Percentiles rank a stretch among this genome's conserved stretches.
Evolutionary conservation across 2,329 filamentous ascomycete genomes (phyloP).

Genomic region (Leptosphaerulina australis): DNA sequence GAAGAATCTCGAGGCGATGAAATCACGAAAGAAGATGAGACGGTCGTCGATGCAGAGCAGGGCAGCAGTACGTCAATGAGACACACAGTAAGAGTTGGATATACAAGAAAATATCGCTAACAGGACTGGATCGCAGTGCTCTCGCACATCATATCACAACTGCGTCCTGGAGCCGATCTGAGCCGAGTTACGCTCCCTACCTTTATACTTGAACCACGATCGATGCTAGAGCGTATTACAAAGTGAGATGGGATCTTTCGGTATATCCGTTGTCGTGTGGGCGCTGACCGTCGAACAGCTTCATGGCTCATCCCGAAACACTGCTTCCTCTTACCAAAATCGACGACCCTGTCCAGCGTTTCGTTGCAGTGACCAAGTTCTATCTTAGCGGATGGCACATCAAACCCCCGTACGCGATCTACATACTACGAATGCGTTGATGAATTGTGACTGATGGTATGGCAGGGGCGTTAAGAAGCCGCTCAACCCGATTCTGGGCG

Average conservation of each 20-base stretch:
- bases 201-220: conserved; percentile 96
- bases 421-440: conserved; percentile 5
- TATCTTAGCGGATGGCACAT: conserved; percentile 99
- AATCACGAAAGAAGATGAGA: conserved; percentile 67
- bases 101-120: conserved; percentile 20
- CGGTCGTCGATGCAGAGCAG: conserved; percentile 86
- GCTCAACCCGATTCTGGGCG: conserved; percentile 92
- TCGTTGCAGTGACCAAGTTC: conserved; percentile 95
- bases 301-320: conserved; percentile 99
- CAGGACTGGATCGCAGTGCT: conserved; percentile 67
- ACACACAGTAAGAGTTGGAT: neutral
- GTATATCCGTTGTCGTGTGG: neutral
- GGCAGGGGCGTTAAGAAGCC: conserved; percentile 95
- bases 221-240: conserved; percentile 98
- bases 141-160: conserved; percentile 94
- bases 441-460: conserved; percentile 32
- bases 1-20: conserved; percentile 47
- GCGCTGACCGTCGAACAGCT: conserved; percentile 62
- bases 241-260: conserved; percentile 67
- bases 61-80: conserved; percentile 74
- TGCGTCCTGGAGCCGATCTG: conserved; percentile 92
- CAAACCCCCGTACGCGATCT: conserved; percentile 78
- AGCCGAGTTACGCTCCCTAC: conserved; percentile 94
- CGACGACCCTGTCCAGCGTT: conserved; percentile 86
- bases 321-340: conserved; percentile 85